These are phyloP conservation scores for Fagopyrum tataricum DNA, from an alignment of 148 eudicot genomes.

Conservation along the genomic window DNA sequence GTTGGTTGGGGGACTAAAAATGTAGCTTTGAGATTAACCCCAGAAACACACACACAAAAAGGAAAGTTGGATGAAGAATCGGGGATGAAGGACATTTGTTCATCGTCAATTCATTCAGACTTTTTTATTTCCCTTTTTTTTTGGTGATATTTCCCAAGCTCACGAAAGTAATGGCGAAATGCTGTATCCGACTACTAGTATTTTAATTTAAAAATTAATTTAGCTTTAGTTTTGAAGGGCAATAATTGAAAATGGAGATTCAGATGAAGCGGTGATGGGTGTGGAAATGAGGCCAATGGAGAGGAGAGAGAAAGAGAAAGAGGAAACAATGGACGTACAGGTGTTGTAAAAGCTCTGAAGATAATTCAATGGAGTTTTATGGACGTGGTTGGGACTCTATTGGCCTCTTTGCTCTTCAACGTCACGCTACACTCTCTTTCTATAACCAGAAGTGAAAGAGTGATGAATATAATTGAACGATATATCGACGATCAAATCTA, in stretches of 20 bases:
- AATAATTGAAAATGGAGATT: conserved; percentile 1
- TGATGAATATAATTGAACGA: too few relatives aligned
- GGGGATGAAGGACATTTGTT: neutral
- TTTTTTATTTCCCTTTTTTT: neutral
- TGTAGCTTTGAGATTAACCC: neutral
- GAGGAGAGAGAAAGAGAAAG: neutral
- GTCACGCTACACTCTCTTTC: too few relatives aligned
- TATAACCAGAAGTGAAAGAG: neutral
- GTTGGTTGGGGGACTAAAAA: neutral
- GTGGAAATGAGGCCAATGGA: neutral
- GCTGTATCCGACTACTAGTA: too few relatives aligned
- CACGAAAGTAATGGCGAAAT: neutral
- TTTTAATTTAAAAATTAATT: too few relatives aligned
- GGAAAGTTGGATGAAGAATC: neutral
- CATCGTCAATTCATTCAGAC: neutral
- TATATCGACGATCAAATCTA: too few relatives aligned
- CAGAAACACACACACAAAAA: neutral
- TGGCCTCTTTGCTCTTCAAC: neutral
- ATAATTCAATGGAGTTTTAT: neutral
- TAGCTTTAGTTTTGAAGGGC: too few relatives aligned
- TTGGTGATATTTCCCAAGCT: neutral
- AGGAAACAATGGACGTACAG: neutral
- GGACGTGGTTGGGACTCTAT: neutral
- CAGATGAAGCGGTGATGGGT: neutral
- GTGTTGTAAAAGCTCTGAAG: conserved; percentile 9